Evolutionary conservation across 306 rosid species (phyloP).

Genomic region (Trifolium fragiferum): DNA sequence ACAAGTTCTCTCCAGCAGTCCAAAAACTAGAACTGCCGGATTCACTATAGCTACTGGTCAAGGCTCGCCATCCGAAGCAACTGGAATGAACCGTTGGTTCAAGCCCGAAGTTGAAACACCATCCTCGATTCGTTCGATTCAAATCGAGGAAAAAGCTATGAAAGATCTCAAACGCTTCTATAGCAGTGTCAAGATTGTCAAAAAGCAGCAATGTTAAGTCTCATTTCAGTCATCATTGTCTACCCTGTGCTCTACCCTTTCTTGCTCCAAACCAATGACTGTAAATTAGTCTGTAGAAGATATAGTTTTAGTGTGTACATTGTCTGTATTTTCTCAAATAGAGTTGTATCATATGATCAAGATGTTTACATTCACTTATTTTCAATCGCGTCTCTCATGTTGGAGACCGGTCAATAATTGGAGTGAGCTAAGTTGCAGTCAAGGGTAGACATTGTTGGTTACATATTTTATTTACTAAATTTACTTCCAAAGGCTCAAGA

Average conservation of each 20-base stretch:
- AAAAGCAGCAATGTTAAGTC: conserved; percentile 54
- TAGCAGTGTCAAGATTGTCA: conserved; percentile 80
- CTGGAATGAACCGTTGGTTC: conserved; percentile 84
- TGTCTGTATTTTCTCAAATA: conserved; percentile 23
- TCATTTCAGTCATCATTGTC: neutral
- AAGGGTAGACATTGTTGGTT: conserved; percentile 34
- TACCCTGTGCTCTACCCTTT: conserved; percentile 20
- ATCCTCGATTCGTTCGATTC: conserved; percentile 92
- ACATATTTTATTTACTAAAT: conserved; percentile 27
- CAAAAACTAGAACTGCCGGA: conserved; percentile 76
- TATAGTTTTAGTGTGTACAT: conserved; percentile 56
- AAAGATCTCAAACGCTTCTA: conserved; percentile 97
- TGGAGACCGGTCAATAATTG: conserved; percentile 45
- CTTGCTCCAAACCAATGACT: conserved; percentile 38
- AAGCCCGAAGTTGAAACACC: conserved; percentile 80
- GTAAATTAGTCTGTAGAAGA: conserved; percentile 58
- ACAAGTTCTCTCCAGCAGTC: conserved; percentile 73
- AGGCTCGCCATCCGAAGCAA: conserved; percentile 84
- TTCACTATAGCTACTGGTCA: conserved; percentile 66
- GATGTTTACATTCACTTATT: conserved; percentile 29
- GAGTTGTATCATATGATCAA: conserved; percentile 41
- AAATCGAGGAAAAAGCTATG: conserved; percentile 96
- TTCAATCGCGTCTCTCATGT: conserved; percentile 43
- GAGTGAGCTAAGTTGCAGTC: conserved; percentile 25
- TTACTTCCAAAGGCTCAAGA: conserved; percentile 32